phyloP scores from a whole-genome alignment of 1,139 yeast genomes.

The Scheffersomyces lignicola region DNA sequence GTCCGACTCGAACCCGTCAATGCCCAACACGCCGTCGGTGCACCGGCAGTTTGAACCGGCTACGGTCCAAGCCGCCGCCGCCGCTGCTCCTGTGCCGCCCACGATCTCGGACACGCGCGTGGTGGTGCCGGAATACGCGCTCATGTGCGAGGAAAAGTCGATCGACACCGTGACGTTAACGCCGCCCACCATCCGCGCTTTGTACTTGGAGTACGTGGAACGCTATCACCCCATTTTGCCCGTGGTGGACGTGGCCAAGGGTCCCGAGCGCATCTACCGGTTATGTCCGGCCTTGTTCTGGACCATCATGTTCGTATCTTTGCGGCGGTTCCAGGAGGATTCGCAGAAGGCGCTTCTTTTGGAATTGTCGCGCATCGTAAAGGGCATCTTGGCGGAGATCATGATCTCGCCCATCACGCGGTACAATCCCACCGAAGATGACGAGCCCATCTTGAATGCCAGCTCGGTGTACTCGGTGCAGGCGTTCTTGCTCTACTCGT shows the following conservation, averaged over 20 bases:
- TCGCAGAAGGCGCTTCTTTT: slow-evolving; percentile 41
- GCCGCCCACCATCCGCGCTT: slow-evolving; percentile 59
- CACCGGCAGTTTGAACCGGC: slow-evolving; percentile 13
- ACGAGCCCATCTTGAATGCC: slow-evolving; percentile 80
- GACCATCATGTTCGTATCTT: slow-evolving; percentile 86
- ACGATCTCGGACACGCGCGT: slow-evolving; percentile 6
- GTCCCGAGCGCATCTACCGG: slow-evolving; percentile 77
- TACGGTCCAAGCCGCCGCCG: background rate
- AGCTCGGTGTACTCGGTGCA: slow-evolving; percentile 95
- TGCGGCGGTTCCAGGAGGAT: slow-evolving; percentile 56
- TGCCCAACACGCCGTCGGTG: slow-evolving; percentile 37
- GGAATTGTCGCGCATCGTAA: slow-evolving; percentile 66
- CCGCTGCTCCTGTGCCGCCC: background rate
- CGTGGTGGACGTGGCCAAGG: slow-evolving; percentile 75
- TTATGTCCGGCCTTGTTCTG: slow-evolving; percentile 89
- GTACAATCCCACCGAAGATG: slow-evolving; percentile 71
- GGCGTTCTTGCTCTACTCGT: slow-evolving; percentile 81
- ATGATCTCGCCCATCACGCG: slow-evolving; percentile 89
- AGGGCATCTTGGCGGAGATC: slow-evolving; percentile 78
- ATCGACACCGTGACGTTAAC: slow-evolving; percentile 65
- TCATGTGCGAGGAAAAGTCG: slow-evolving; percentile 62
- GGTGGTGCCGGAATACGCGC: slow-evolving; percentile 36
- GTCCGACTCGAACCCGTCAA: slow-evolving; percentile 23
- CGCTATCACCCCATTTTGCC: slow-evolving; percentile 85
- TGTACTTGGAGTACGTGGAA: slow-evolving; percentile 69